A percentile compares a stretch with the other conserved stretches of the same genome.
phyloP scores from a whole-genome alignment of 441 rosid species.

The Metrosideros polymorpha region DNA sequence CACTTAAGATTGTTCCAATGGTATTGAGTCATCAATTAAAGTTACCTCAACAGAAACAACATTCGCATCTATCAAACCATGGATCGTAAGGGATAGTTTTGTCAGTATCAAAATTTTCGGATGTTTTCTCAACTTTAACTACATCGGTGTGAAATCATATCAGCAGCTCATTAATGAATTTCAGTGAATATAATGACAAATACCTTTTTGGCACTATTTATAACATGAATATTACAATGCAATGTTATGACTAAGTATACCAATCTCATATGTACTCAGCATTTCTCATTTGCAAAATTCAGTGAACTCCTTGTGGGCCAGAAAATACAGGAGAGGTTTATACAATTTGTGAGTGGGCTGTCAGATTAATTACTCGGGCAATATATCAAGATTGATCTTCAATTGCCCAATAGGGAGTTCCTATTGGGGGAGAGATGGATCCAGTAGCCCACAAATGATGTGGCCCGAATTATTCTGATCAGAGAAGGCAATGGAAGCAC shows the following conservation, averaged over 20 bases:
- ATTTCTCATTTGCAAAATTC: not conserved
- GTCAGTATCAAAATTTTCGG: not conserved
- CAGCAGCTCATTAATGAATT: not conserved
- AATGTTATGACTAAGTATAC: not conserved
- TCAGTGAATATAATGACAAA: not conserved
- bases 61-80: not conserved
- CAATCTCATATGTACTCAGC: not conserved
- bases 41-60: not conserved
- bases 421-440: not conserved
- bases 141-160: not conserved
- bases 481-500: not conserved
- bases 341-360: not conserved
- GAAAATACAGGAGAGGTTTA: not conserved
- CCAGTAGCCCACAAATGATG: not conserved
- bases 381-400: not conserved
- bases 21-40: not conserved
- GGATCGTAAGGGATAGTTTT: not conserved
- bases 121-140: not conserved
- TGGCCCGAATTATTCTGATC: not conserved
- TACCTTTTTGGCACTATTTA: not conserved
- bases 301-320: not conserved
- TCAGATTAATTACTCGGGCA: not conserved
- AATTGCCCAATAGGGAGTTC: not conserved
- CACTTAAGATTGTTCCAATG: not conserved
- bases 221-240: rapidly evolving